Percentiles rank a stretch among this genome's conserved stretches.
Conservation (phyloP, 2,329 filamentous ascomycete genomes). For the Alternaria sp. region DNA sequence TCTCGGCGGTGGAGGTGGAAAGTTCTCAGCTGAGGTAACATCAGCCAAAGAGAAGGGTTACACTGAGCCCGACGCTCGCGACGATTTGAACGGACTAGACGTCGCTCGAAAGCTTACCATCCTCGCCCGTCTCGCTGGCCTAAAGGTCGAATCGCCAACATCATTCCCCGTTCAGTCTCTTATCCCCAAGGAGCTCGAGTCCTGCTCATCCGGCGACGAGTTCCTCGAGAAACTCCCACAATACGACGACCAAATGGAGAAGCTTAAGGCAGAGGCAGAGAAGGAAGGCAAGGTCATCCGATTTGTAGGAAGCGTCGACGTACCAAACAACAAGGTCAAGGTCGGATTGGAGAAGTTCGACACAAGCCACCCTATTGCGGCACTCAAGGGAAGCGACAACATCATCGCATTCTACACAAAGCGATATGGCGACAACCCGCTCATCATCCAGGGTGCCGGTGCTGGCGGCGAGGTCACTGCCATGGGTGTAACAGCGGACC, state of each 20-base stretch:
- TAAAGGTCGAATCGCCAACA: constrained; percentile 81
- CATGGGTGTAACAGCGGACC: constrained; percentile 94
- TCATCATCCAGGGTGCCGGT: constrained; percentile 93
- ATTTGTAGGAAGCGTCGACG: constrained; percentile 92
- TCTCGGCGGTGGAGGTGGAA: constrained; percentile 73
- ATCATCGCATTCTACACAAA: constrained; percentile 99
- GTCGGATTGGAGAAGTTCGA: constrained; percentile 88
- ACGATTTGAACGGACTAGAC: constrained; percentile 86
- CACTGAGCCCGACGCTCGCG: constrained; percentile 85
- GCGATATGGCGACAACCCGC: constrained; percentile 86
- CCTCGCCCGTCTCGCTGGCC: constrained; percentile 81
- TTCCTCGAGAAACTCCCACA: constrained; percentile 81
- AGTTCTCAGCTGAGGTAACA: constrained; percentile 89
- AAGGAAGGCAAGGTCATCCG: constrained; percentile 89
- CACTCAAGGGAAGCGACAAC: constrained; percentile 96
- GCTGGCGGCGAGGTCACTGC: constrained; percentile 95
- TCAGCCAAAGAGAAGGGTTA: constrained; percentile 94
- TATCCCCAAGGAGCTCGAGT: constrained; percentile 86
- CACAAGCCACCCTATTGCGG: constrained; percentile 86
- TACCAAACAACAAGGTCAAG: constrained; percentile 80
- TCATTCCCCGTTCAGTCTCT: constrained; percentile 93
- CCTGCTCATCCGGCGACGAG: constrained; percentile 76
- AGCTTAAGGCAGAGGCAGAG: constrained; percentile 82
- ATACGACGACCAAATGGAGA: constrained; percentile 90
- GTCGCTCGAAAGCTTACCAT: constrained; percentile 98